Evolutionary conservation across 306 rosid genomes (phyloP), one percentile per base, ranked within the genome.

Genomic region (Myrica gale): DNA sequence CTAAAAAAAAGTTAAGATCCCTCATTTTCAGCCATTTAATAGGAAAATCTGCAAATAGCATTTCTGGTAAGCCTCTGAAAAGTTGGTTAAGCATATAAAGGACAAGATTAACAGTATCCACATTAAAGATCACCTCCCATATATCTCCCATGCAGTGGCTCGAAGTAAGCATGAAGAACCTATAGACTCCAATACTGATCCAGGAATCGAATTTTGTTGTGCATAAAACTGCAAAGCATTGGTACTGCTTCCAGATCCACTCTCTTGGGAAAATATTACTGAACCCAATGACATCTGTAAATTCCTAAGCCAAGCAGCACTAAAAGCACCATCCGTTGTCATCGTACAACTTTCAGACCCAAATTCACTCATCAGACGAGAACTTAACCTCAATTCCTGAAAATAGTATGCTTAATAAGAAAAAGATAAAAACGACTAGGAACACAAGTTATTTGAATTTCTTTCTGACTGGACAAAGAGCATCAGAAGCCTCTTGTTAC

Each of bases 91-190:
- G 73, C 46, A 76, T 32, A 78, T 67, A 55, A 46, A 72, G 52
- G 42, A 60, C 3, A 51, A 58, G 7, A 47, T 7, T 8, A 19
- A 78, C 51, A 54, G 69, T 7, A 48, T 21, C 63, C 45, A 51
- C 23, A 23, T 55, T 32, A 41, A 50, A 48, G 74, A 53, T 90
- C 79, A 95, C 98, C 97, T 92, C 78, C 98, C 97, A 76, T 95
- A 90, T 78, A 88, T 84, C 83, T 92, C 97, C 97, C 94, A 92
- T 32, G 98, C 88, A 80, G 92, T 90, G 48, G 98, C 91, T 26
- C 97, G 95, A 19, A 90, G 89, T 74, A 94, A 78, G 87, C 85
- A 92, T 51, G 98, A 90, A 66, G 96, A 92, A 79, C 98, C 97
- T 79, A 92, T 74, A 78, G 90, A 84, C 81, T 92, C 97, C 84